Conservation (phyloP, 1,284 basidiomycete species). For the Papiliotrema flavescens region DNA sequence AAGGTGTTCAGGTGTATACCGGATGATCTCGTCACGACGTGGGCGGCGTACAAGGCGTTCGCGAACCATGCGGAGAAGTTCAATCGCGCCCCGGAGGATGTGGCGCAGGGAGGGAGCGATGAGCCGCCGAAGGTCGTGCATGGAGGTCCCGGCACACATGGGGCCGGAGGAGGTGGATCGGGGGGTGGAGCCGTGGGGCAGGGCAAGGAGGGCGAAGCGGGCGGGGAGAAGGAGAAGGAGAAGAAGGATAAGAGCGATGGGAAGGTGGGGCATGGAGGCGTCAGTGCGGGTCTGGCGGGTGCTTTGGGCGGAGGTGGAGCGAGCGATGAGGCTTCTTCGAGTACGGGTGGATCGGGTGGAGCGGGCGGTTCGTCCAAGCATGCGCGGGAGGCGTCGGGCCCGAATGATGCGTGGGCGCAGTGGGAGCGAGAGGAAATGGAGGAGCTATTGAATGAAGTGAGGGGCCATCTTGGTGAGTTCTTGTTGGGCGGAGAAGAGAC, state of each 20-base stretch:
- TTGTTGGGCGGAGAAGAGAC: background rate
- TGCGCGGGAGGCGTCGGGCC: constrained; percentile 48
- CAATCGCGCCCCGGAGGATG: constrained; percentile 43
- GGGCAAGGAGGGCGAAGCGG: constrained; percentile 13
- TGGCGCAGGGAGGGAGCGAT: constrained; percentile 26
- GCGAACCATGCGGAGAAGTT: constrained; percentile 68
- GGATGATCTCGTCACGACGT: constrained; percentile 84
- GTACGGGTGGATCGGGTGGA: constrained; percentile 1
- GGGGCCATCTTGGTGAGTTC: constrained; percentile 74
- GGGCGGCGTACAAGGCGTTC: constrained; percentile 92
- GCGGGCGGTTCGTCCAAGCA: background rate
- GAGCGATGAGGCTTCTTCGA: background rate
- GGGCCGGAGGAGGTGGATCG: constrained; percentile 48
- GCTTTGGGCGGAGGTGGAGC: background rate
- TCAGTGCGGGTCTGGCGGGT: background rate
- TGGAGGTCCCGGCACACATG: constrained; percentile 46
- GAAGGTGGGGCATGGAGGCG: background rate
- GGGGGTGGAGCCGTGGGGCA: constrained; percentile 48
- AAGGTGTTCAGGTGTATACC: constrained; percentile 90
- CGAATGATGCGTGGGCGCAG: constrained; percentile 68
- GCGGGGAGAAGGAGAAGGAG: background rate
- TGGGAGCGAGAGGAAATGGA: constrained; percentile 89
- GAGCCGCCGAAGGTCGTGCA: constrained; percentile 40
- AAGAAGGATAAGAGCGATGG: background rate
- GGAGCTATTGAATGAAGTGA: constrained; percentile 64